Conservation (phyloP, 2,329 filamentous ascomycete genomes). For the Ophiostoma sp. region DNA sequence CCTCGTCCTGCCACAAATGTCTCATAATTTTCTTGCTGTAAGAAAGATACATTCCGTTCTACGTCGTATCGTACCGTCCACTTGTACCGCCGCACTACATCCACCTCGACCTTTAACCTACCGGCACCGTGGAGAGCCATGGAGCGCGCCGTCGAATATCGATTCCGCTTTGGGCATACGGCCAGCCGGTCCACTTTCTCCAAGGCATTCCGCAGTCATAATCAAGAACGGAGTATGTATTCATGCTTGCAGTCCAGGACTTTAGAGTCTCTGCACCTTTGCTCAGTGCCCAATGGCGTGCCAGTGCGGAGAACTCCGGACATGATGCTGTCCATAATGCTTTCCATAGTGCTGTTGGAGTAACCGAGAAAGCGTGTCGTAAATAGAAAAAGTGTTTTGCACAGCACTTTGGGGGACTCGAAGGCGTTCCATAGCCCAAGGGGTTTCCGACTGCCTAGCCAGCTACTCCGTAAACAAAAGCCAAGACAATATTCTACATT, state of each 20-base stretch:
- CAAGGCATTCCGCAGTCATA: not conserved
- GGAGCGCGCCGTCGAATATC: constrained; percentile 20
- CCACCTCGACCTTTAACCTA: constrained; percentile 9
- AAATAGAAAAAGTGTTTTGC: not conserved
- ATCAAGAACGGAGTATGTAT: not conserved
- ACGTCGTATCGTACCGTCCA: not conserved
- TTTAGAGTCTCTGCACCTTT: not conserved
- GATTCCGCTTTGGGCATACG: constrained; percentile 19
- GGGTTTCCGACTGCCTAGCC: not conserved
- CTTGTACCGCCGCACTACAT: not conserved
- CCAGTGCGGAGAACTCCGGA: constrained; percentile 1
- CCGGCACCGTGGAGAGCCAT: constrained; percentile 9
- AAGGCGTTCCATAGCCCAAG: not conserved
- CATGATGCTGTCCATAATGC: not conserved
- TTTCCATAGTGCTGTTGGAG: not conserved
- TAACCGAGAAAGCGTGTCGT: not conserved
- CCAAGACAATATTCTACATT: constrained; percentile 9
- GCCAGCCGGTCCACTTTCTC: not conserved
- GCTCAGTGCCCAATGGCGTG: not conserved
- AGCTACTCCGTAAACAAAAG: constrained; percentile 1
- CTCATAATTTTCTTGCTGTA: not conserved
- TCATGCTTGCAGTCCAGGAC: not conserved
- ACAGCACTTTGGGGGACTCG: not conserved
- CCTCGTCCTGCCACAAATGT: not conserved
- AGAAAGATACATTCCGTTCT: not conserved